Evolutionary conservation across 2,329 filamentous ascomycete genomes (phyloP).

Genomic region (Aspergillus ustus): DNA sequence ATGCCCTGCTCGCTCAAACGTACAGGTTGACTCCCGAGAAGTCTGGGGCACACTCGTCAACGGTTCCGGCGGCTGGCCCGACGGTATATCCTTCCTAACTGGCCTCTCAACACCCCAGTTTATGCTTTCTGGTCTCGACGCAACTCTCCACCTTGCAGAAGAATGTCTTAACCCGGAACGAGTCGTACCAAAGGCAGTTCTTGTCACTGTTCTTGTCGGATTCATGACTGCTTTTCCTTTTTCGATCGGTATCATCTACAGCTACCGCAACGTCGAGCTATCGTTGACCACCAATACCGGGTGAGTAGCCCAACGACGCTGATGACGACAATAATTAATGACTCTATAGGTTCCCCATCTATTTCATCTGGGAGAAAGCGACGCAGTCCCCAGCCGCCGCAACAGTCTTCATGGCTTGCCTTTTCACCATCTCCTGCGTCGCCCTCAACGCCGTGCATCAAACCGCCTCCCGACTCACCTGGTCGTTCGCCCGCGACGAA

Average conservation of each 20-base stretch:
- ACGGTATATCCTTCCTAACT: slow-evolving; percentile 31
- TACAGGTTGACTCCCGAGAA: slow-evolving; percentile 18
- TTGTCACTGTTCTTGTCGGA: slow-evolving; percentile 26
- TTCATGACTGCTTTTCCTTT: slow-evolving; percentile 31
- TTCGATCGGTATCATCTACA: slow-evolving; percentile 28
- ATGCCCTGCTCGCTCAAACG: slow-evolving; percentile 26
- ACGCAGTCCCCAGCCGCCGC: slow-evolving; percentile 26
- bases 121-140: slow-evolving; percentile 31
- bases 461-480: slow-evolving; percentile 37
- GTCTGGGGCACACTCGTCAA: slow-evolving; percentile 27
- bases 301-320: slow-evolving; percentile 5
- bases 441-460: slow-evolving; percentile 31
- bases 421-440: slow-evolving; percentile 23
- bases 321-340: not conserved
- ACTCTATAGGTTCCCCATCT: slow-evolving; percentile 25
- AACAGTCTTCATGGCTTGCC: slow-evolving; percentile 27
- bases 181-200: slow-evolving; percentile 28
- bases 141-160: slow-evolving; percentile 30
- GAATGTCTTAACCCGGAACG: slow-evolving; percentile 30
- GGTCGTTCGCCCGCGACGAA: slow-evolving; percentile 40
- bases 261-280: slow-evolving; percentile 18
- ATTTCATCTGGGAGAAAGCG: slow-evolving; percentile 30
- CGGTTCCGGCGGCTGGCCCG: slow-evolving; percentile 29
- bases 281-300: slow-evolving; percentile 25
- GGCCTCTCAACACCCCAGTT: slow-evolving; percentile 31